Evolutionary conservation across 495 filamentous ascomycete genomes (phyloP), one percentile per base, ranked within the genome.

Genomic region (Pyrenula massariospora): DNA sequence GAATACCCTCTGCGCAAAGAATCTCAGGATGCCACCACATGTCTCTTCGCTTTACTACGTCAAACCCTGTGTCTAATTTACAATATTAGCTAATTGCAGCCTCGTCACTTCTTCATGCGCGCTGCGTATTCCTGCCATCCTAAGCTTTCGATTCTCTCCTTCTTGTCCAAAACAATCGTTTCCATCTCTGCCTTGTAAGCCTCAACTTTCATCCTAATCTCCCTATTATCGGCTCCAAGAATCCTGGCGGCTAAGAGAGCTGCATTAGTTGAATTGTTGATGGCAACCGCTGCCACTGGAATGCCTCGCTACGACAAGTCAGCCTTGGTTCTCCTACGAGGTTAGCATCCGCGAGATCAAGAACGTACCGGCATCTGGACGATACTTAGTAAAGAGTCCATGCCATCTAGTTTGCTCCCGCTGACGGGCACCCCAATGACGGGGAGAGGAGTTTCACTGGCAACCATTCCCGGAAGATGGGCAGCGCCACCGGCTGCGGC

Each of bases 381-480:
- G 64, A 95, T 96, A 60, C 86, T 91, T 61, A 88, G 78, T 62
- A 97, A 67, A 64, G 87, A 92, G 66, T 98, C 94, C 56, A 92
- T 77, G 25, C 94, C 92, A 68, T 95, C 93, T 48, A 95, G 69
- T 8, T 84, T 80, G 58, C 84, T 92, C 2, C 87, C 89, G 72
- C 88, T 93, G 20, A 98, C 85, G 0, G 94, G 93, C 1, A 96
- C 82, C 12, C 94, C 93, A 56, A 97, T 92, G 12, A 96, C 92
- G 0, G 92, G 93, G 25, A 97, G 76, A n/a, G 83, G 79, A 11
- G 89, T 93, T 68, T 86, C 83, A 12, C 88, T 85, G 1, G 91
- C 86, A 10, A 87, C 74, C 93, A 97, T 97, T 47, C 94, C 92
- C 10, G 91, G 93, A 3, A 96, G 73, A 68, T 95, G 89, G 12